Percentiles rank a stretch among this genome's conserved stretches.
Evolutionary conservation across 2,329 filamentous ascomycete genomes (phyloP).

Genomic region (Epichloe elymi): DNA sequence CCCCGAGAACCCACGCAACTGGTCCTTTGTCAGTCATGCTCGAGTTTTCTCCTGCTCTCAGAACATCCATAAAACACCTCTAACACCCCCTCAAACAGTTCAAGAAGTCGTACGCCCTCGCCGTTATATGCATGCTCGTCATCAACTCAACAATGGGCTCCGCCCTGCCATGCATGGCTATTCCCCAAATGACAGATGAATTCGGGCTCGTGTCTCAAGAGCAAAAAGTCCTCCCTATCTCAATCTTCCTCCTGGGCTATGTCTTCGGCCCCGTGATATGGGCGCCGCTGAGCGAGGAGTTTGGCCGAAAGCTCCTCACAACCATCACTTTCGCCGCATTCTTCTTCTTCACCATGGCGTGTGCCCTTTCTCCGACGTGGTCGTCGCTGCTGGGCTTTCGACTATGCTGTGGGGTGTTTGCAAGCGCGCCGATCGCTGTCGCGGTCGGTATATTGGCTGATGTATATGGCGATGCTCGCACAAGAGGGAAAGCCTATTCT

Average conservation of each 20-base stretch:
- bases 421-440: constrained; percentile 47
- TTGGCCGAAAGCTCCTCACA: constrained; percentile 38
- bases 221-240: constrained; percentile 44
- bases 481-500: constrained; percentile 3
- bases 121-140: constrained; percentile 44
- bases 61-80: neutral
- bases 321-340: constrained; percentile 34
- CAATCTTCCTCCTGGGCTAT: constrained; percentile 51
- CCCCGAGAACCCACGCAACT: constrained; percentile 41
- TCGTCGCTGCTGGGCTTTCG: constrained; percentile 40
- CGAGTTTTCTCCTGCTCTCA: neutral
- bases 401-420: constrained; percentile 39
- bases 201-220: constrained; percentile 38
- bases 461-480: constrained; percentile 38
- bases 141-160: constrained; percentile 57
- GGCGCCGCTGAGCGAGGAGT: constrained; percentile 54
- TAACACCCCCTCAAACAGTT: constrained; percentile 18
- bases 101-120: constrained; percentile 41
- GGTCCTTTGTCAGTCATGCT: constrained; percentile 22
- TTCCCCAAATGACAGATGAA: constrained; percentile 41
- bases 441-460: constrained; percentile 54
- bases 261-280: constrained; percentile 47
- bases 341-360: constrained; percentile 39
- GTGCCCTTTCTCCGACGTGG: constrained; percentile 40
- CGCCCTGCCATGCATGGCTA: constrained; percentile 49